These are phyloP conservation scores for Pichia gijzeniarum DNA, from an alignment of 805 yeast genomes.

Conservation along the genomic window DNA sequence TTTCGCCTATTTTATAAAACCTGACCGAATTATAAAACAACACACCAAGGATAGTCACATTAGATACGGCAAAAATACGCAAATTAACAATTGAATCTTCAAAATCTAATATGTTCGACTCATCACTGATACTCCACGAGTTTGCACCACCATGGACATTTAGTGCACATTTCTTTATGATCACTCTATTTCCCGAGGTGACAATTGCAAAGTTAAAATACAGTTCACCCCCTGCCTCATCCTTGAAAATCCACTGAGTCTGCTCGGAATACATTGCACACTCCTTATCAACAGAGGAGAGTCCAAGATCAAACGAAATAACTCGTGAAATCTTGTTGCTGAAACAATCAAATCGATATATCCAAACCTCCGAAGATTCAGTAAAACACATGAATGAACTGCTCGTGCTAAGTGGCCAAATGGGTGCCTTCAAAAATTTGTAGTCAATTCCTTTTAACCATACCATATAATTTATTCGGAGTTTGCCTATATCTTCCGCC, in stretches of 20 bases:
- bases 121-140: not conserved
- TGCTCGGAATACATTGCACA: slow-evolving; percentile 9
- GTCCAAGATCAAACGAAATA: slow-evolving; percentile 6
- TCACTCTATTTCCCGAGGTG: slow-evolving; percentile 11
- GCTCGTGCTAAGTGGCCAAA: slow-evolving; percentile 14
- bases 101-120: not conserved
- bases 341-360: slow-evolving; percentile 9
- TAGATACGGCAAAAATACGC: not conserved
- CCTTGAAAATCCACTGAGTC: slow-evolving; percentile 13
- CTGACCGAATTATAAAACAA: not conserved
- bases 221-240: not conserved
- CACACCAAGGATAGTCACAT: not conserved
- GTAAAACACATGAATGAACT: slow-evolving; percentile 13
- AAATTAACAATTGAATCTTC: not conserved
- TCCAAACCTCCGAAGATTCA: slow-evolving; percentile 7
- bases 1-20: not conserved
- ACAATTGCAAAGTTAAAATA: slow-evolving; percentile 7
- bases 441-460: slow-evolving; percentile 14
- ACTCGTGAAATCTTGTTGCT: slow-evolving; percentile 1
- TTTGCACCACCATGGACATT: not conserved
- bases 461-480: slow-evolving; percentile 13
- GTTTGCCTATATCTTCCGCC: slow-evolving; percentile 4
- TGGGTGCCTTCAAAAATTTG: slow-evolving; percentile 1
- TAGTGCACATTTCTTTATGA: slow-evolving; percentile 4
- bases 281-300: slow-evolving; percentile 8